Percentiles rank a stretch among this genome's conserved stretches.
These are phyloP conservation scores for Pseudodiploospora longispora DNA, from an alignment of 2,329 filamentous ascomycete genomes.

Conservation along the genomic window DNA sequence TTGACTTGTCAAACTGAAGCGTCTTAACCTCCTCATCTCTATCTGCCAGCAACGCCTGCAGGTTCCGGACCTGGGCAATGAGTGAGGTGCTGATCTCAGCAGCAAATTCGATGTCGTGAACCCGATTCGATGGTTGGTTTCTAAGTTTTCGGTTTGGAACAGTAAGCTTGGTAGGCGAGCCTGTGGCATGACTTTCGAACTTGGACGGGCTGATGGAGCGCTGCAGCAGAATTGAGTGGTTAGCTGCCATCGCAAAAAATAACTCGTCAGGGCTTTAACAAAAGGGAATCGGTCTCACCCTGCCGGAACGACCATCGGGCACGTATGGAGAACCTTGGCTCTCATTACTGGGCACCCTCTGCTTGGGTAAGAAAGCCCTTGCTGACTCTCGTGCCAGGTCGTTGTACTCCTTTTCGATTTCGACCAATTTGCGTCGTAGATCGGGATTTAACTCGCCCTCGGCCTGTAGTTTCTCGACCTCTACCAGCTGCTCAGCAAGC, in stretches of 20 bases:
- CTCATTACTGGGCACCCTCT: slow-evolving; percentile 67
- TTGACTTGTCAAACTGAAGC: slow-evolving; percentile 64
- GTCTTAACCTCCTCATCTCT: slow-evolving; percentile 79
- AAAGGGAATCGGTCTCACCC: slow-evolving; percentile 33
- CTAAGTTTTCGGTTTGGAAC: slow-evolving; percentile 82
- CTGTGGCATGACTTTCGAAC: slow-evolving; percentile 76
- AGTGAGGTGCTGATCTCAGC: slow-evolving; percentile 94
- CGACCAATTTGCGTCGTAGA: slow-evolving; percentile 70
- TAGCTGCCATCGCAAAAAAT: background rate
- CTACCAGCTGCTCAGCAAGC: slow-evolving; percentile 70
- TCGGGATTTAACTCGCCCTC: slow-evolving; percentile 77
- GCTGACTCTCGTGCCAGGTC: slow-evolving; percentile 87
- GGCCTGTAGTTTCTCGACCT: slow-evolving; percentile 70
- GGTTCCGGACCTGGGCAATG: slow-evolving; percentile 83
- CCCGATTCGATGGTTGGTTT: slow-evolving; percentile 79
- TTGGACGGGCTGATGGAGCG: slow-evolving; percentile 65
- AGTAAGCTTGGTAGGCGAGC: slow-evolving; percentile 81
- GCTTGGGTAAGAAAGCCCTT: slow-evolving; percentile 78
- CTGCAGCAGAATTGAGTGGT: slow-evolving; percentile 28
- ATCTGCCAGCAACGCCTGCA: slow-evolving; percentile 78
- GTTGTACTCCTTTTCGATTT: slow-evolving; percentile 91
- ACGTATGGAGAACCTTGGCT: slow-evolving; percentile 43
- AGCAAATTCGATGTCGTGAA: slow-evolving; percentile 97
- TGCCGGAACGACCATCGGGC: slow-evolving; percentile 42
- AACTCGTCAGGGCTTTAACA: background rate